Percentiles rank a stretch among this genome's conserved stretches.
Conservation (phyloP, 176 grass and related monocot genomes). For the Oropetium thomaeum region DNA sequence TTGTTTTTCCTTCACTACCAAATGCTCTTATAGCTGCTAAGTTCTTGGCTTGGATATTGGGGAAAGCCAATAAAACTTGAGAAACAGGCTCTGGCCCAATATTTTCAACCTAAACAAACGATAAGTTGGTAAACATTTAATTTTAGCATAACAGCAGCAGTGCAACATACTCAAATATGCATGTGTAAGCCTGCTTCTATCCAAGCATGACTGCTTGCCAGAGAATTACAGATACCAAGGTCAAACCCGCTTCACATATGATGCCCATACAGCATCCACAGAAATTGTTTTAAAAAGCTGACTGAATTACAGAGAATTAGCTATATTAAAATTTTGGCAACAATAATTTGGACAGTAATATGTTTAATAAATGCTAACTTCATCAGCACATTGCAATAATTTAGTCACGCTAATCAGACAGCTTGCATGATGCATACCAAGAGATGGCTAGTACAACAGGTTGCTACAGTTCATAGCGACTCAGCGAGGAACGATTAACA, state of each 20-base stretch:
- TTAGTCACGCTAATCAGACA: not conserved
- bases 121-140: not conserved
- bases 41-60: constrained; percentile 78
- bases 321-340: not conserved
- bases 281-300: not conserved
- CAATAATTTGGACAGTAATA: too few species aligned
- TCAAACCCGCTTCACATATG: not conserved
- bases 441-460: not conserved
- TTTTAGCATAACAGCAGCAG: constrained; percentile 16
- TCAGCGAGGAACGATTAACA: not conserved
- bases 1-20: constrained; percentile 66
- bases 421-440: not conserved
- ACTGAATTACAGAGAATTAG: not conserved
- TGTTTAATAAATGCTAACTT: constrained; percentile 21
- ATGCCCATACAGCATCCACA: not conserved
- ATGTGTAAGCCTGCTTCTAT: constrained; percentile 7
- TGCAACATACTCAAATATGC: not conserved
- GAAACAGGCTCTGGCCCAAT: constrained; percentile 55
- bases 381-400: not conserved
- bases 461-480: not conserved
- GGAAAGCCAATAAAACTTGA: constrained; percentile 79
- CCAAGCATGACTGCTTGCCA: not conserved
- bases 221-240: too few species aligned
- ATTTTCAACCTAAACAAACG: constrained; percentile 78
- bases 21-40: constrained; percentile 82